Evolutionary conservation across 129 eudicot genomes (phyloP), one percentile per base, ranked within the genome.

Genomic region (Sambucus nigra): DNA sequence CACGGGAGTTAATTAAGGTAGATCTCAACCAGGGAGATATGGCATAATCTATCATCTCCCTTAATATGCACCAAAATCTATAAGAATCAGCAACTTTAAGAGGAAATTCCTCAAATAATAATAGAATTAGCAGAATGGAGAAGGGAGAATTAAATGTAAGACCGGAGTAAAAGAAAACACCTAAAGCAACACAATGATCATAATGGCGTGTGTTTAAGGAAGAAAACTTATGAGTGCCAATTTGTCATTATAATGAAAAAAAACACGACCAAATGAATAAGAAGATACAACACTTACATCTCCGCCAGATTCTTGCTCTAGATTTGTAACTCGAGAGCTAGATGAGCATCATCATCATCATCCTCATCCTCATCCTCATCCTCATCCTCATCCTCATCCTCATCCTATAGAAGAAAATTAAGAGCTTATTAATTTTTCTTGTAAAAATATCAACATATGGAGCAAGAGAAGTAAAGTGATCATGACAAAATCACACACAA

Each of bases 181-280:
- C 15, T 25, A 18, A 41, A 58, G 4, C 14, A 46, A 16, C 8
- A 51, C 41, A 1, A 19, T 29, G 19, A 4, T 11, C 8, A 35
- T 35, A 7, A 35, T 15, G 8, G 1, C 42, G 13, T 1, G 42
- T 7, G 42, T 3, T 35, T 15, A 35, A 2, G 42, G 42, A 35
- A 35, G 42, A 35, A 35, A 35, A 81, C 98, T 81, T 79, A 91
- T 95, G 86, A 84, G 66, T 85, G 88, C 98, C 98, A 91, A 29
- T 91, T 91, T 14, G 95, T 81, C 50, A 85, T 91, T 48, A 91
- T 91, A 41, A 91, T 78, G 26, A n/a, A 95, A 95, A 77, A 85
- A 78, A 71, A 91, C 86, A 51, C 76, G 84, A 23, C 98, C 98
- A 69, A 80, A 72, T 48, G 94, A 94, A 44, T 89, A 89, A 66